Evolutionary conservation across 192 early-diverging fungal genomes (phyloP), one percentile per base, ranked within the genome.

Genomic region (Backusella macrospora): DNA sequence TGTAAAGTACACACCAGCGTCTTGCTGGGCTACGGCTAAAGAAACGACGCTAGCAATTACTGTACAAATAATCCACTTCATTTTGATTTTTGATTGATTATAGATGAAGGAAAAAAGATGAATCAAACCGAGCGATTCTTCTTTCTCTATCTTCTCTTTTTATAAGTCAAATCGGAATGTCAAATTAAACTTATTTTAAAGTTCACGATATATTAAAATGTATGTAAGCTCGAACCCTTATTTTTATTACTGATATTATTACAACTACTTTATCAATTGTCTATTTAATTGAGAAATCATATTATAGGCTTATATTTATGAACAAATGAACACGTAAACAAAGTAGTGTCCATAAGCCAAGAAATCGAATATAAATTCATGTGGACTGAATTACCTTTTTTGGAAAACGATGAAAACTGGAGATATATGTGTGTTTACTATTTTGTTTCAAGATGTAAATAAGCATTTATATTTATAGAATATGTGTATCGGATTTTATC

Each of bases 1-100:
- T 18, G 52, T 59, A 23, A 59, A 59, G 26, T 59, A 59, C 9
- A 59, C 52, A 59, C 52, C 52, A 59, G 52, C 52, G 26, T 59
- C 52, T 23, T 59, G 29, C 29, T 34, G 52, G 12, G 52, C 18
- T 5, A 9, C 52, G 26, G 26, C 52, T 26, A 59, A 23, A 59
- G 52, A 59, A 23, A 59, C 4, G 0, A 59, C 7, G 12, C 52
- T 21, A 12, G 52, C 52, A 26, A 59, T 59, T 26, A 59, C 2
- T 10, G 8, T 52, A 52, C n/a, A 5, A 23, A 59, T 10, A 26
- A 21, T 59, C 52, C 52, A 59, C 52, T 59, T 59, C 52, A 59
- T 59, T 26, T 23, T 59, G 13, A 10, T 23, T 13, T 13, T 59
- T 13, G n/a, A 18, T 21, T 52, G 16, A 8, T 52, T 52, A n/a